Percentiles rank a stretch among this genome's conserved stretches.
These are phyloP conservation scores for Neurospora cerealis DNA, from an alignment of 495 filamentous ascomycete genomes.

Conservation along the genomic window DNA sequence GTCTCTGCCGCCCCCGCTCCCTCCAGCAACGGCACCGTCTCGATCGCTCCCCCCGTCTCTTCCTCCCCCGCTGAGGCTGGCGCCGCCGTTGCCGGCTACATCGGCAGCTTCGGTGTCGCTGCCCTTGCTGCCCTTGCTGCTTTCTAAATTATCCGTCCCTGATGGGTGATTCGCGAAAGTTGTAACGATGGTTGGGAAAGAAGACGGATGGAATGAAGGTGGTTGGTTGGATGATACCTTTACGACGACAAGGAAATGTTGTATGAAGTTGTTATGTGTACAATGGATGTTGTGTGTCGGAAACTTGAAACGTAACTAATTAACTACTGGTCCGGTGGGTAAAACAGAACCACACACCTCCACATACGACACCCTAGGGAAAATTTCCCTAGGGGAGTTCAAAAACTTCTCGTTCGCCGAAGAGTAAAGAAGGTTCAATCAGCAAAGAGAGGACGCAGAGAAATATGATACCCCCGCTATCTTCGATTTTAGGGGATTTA, in stretches of 20 bases:
- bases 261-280: background rate
- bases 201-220: background rate
- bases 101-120: conserved; percentile 17
- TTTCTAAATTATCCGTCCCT: conserved; percentile 8
- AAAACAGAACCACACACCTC: background rate
- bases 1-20: background rate
- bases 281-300: background rate
- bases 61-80: conserved; percentile 7
- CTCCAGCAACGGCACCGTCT: conserved; percentile 6
- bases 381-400: background rate
- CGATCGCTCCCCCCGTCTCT: background rate
- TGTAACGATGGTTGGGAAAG: background rate
- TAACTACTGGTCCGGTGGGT: background rate
- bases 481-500: too few relatives aligned
- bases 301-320: background rate
- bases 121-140: conserved; percentile 19
- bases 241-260: background rate
- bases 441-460: too few relatives aligned
- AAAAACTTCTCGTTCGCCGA: too few relatives aligned
- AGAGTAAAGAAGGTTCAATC: too few relatives aligned
- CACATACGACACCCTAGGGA: too few relatives aligned
- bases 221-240: background rate
- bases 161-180: background rate
- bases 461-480: too few relatives aligned
- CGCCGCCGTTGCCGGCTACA: conserved; percentile 13